Base-by-base conservation (phyloP, 2,329 filamentous ascomycete species). In the Claviceps maximensis region DNA sequence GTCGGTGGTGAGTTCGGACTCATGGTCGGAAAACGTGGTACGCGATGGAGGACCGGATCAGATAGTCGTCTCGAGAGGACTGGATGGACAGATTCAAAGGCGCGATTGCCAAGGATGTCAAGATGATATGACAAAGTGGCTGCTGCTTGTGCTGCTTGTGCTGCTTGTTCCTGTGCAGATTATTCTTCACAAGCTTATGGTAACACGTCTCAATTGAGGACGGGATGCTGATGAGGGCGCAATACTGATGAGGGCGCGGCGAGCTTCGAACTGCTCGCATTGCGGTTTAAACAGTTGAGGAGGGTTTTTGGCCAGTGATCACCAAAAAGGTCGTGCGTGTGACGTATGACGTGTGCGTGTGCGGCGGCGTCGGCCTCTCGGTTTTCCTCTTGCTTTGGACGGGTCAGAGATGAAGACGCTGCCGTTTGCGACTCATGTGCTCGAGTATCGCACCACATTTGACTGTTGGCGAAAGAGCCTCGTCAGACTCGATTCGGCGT, bases 81-180 rank as follows among this genome's bases (percentile, higher is more conserved):
- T 13, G 65, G 64, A 55, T 62, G 69, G 52, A 64, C 61, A 51
- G 61, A 58, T 36, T 48, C 50, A 38, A 56, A 48, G 47, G 17
- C 52, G 42, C 51, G 47, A 45, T 36, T 53, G 38, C 52, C 55
- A 29, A 51, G 53, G 27, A 50, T 52, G 23, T 51, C 49, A 45
- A 55, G 53, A 2, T 29, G 52, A 8, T 47, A 38, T 33, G 38
- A 10, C 9, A 46, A 33, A 21, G 41, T 48, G 4, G 46, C 40
- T 17, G 49, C 40, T 27, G 9, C n/a, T 23, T 40, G 12, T 10
- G 44, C 25, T 3, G 44, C 21, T 17, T 46, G 44, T 27, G 44
- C 23, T 29, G 21, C 44, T 29, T 46, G 44, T 17, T 47, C 17
- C 17, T 31, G 44, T 8, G 23, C 49, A 45, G 36, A 31, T 27